These are phyloP conservation scores for Aspergillus kassunensis DNA, from an alignment of 495 filamentous ascomycete genomes.

Conservation along the genomic window DNA sequence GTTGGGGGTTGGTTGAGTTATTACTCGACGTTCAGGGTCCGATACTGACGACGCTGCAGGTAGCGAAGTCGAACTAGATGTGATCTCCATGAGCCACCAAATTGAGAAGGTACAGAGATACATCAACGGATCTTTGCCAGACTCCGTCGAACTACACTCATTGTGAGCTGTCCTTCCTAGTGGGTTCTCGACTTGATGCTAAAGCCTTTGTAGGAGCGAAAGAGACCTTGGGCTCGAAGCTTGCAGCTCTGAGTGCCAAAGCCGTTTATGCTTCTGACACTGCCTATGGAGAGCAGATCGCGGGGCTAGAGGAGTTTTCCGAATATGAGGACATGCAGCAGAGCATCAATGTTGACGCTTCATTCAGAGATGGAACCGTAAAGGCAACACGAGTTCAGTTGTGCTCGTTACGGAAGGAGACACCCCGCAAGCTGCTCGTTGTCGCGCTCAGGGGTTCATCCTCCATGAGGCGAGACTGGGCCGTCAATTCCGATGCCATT, in stretches of 20 bases:
- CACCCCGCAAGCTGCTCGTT: background rate
- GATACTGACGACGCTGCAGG: background rate
- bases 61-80: slow-evolving; percentile 5
- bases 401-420: background rate
- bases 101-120: slow-evolving; percentile 5
- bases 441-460: slow-evolving; percentile 9
- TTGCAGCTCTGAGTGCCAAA: slow-evolving; percentile 8
- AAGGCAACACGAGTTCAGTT: slow-evolving; percentile 5
- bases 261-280: slow-evolving; percentile 1
- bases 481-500: slow-evolving; percentile 9
- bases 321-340: background rate
- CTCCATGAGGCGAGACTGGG: slow-evolving; percentile 10
- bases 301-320: background rate
- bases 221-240: background rate
- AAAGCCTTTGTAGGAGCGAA: background rate
- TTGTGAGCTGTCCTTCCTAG: background rate
- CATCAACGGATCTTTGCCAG: slow-evolving; percentile 5
- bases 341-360: slow-evolving; percentile 1
- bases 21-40: background rate
- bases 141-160: background rate
- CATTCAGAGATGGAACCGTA: slow-evolving; percentile 6
- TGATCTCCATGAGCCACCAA: slow-evolving; percentile 11
- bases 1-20: background rate
- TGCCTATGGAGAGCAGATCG: background rate
- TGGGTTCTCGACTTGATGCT: background rate